Base-by-base conservation (phyloP, 169 alveolate species). In the Eimeria maxima region DNA sequence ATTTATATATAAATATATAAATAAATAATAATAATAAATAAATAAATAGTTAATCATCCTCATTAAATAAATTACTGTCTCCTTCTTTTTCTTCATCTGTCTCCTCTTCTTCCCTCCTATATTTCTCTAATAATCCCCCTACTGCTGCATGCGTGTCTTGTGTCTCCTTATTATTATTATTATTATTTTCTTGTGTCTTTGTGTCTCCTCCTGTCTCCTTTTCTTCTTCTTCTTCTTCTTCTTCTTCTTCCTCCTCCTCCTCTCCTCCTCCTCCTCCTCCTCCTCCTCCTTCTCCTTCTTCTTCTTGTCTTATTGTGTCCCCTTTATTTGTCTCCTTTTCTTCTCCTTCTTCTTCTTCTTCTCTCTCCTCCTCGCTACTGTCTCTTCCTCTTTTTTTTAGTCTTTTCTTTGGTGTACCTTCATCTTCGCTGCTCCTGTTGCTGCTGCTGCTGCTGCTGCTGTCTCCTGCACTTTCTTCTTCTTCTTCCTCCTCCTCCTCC, bases 381-480 rank as follows among this genome's bases (percentile, higher is more conserved):
- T 65, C 74, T 65, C 33, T 65, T 8, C 6, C 33, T 65, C 20
- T 65, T 8, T 8, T 65, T 65, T 65, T 65, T 5, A 22, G 57
- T 7, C 57, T 5, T 11, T 50, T 50, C 57, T 50, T 50, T 7
- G 57, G 57, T 50, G 57, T 47, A 14, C 50, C 86, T 42, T 74
- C 86, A 29, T 47, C 55, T 38, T 20, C 86, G n/a, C 33, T 55
- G 86, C 78, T 67, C 57, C 11, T 11, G 57, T 11, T 50, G 57
- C 57, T 50, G 57, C 57, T 50, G 57, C 57, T 50, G 57, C 80
- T 69, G 86, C 86, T 74, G 86, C 86, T 74, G 86, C 86, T 18
- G 2, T 74, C 86, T 3, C 24, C 50, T 6, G 24, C 86, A 29
- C 86, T 74, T 47, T 74, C 86, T 11, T 47, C 24, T 11, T 27